Conservation (phyloP, 495 filamentous ascomycete genomes). For the Mycothermus thermophilus region DNA sequence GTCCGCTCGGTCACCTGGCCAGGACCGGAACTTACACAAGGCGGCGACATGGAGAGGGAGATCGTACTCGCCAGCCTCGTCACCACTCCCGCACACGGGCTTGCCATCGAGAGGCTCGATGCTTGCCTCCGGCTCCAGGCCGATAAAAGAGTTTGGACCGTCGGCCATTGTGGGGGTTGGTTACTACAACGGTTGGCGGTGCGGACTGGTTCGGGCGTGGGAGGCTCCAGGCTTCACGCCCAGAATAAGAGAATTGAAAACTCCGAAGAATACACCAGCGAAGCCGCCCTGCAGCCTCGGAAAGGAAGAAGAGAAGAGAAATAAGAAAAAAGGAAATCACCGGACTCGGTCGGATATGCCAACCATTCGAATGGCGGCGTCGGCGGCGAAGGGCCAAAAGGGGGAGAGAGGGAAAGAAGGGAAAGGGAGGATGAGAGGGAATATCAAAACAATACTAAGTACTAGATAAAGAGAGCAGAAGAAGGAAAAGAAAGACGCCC, state of each 20-base stretch:
- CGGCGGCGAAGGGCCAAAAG: too few relatives aligned
- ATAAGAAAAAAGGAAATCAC: conserved; percentile 6
- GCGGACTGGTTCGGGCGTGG: too few relatives aligned
- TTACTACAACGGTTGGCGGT: too few relatives aligned
- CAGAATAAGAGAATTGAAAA: conserved; percentile 3
- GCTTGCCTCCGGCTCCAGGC: too few relatives aligned
- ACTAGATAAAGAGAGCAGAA: conserved; percentile 8
- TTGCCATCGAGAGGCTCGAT: conserved; percentile 18
- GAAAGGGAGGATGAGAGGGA: too few relatives aligned
- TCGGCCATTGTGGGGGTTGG: too few relatives aligned
- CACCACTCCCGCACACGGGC: conserved; percentile 32
- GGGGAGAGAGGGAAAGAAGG: conserved; percentile 7
- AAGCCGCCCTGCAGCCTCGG: conserved; percentile 19
- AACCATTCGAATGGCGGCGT: too few relatives aligned
- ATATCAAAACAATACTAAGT: not conserved
- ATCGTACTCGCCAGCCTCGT: conserved; percentile 33
- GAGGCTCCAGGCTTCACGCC: conserved; percentile 9
- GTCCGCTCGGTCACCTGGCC: too few relatives aligned
- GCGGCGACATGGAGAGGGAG: conserved; percentile 33
- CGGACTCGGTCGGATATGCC: too few relatives aligned
- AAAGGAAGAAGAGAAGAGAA: conserved; percentile 3
- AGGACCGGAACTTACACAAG: conserved; percentile 38
- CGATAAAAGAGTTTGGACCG: too few relatives aligned
- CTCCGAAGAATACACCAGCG: conserved; percentile 3
- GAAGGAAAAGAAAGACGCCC: conserved; percentile 18